phyloP scores from a whole-genome alignment of 352 stramenopile species.

The Globisporangium spiculum region DNA sequence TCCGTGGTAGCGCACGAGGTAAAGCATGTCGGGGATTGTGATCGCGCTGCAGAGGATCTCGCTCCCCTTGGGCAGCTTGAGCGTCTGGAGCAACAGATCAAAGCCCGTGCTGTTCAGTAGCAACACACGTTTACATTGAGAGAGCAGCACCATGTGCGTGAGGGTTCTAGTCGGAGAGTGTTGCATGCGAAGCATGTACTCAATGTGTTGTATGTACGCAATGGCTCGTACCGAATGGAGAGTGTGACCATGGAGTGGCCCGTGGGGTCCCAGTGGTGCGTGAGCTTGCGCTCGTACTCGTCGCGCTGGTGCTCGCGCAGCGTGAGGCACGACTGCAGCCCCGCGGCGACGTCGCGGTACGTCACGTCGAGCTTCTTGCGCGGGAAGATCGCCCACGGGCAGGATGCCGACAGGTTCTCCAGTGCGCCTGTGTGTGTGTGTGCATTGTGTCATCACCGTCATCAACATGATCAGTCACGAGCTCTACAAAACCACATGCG shows the following conservation, averaged over 20 bases:
- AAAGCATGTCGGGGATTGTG: constrained; percentile 86
- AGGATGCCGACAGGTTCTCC: constrained; percentile 54
- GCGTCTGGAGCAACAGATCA: constrained; percentile 74
- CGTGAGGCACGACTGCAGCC: constrained; percentile 51
- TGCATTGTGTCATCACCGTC: background rate
- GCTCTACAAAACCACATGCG: no score
- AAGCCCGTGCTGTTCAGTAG: constrained; percentile 59
- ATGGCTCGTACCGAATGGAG: constrained; percentile 55
- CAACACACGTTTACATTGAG: background rate
- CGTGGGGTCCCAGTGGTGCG: constrained; percentile 49
- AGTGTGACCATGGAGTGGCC: constrained; percentile 66
- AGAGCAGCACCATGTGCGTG: background rate
- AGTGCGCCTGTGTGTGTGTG: constrained; percentile 29
- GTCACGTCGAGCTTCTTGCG: constrained; percentile 83
- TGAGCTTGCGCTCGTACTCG: constrained; percentile 48
- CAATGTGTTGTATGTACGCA: background rate
- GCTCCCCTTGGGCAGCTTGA: constrained; percentile 59
- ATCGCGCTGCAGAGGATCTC: constrained; percentile 81
- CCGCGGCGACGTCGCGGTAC: constrained; percentile 61
- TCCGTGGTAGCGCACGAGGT: constrained; percentile 68
- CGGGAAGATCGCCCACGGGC: constrained; percentile 74
- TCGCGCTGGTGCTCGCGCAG: constrained; percentile 55
- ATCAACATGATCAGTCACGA: background rate
- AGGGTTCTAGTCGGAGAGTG: background rate
- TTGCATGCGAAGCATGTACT: background rate